Percentiles rank a stretch among this genome's conserved stretches.
Evolutionary conservation across 495 filamentous ascomycete genomes (phyloP).

Genomic region (Aspergillus homomorphus): DNA sequence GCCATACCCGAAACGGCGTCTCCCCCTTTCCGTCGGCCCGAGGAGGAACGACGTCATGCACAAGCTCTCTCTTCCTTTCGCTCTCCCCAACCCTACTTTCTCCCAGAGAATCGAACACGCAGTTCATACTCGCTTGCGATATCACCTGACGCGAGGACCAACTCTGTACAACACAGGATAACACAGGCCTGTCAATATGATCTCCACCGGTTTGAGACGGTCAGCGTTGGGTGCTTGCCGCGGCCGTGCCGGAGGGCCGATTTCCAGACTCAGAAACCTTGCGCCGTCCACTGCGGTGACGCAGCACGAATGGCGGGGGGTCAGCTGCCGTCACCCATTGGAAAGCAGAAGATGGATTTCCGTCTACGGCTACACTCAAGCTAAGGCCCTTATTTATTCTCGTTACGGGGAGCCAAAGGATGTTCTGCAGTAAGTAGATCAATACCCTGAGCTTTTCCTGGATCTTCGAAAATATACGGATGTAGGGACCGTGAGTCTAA

Average conservation of each 20-base stretch:
- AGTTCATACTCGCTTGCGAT: neutral
- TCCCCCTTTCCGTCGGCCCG: conserved; percentile 24
- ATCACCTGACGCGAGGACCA: neutral
- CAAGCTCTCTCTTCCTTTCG: neutral
- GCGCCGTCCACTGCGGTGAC: conserved; percentile 16
- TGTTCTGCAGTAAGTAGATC: conserved; percentile 60
- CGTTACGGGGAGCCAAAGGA: conserved; percentile 81
- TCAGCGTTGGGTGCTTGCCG: conserved; percentile 21
- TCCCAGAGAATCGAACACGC: neutral
- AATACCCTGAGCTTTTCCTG: neutral
- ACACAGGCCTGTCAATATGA: conserved; percentile 21
- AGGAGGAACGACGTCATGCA: conserved; percentile 25
- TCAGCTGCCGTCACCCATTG: conserved; percentile 2
- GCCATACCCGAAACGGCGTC: neutral
- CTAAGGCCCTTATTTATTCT: conserved; percentile 83
- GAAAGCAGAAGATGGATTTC: conserved; percentile 48
- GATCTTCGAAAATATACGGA: conserved; percentile 5
- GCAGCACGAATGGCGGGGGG: conserved; percentile 29
- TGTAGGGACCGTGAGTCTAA: neutral
- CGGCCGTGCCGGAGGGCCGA: conserved; percentile 7
- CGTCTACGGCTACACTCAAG: conserved; percentile 96
- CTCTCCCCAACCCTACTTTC: neutral
- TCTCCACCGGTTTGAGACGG: conserved; percentile 30
- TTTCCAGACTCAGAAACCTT: conserved; percentile 10
- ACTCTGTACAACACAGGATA: neutral